Evolutionary conservation across 2,329 filamentous ascomycete genomes (phyloP).

Genomic region (Diaporthe sp.): DNA sequence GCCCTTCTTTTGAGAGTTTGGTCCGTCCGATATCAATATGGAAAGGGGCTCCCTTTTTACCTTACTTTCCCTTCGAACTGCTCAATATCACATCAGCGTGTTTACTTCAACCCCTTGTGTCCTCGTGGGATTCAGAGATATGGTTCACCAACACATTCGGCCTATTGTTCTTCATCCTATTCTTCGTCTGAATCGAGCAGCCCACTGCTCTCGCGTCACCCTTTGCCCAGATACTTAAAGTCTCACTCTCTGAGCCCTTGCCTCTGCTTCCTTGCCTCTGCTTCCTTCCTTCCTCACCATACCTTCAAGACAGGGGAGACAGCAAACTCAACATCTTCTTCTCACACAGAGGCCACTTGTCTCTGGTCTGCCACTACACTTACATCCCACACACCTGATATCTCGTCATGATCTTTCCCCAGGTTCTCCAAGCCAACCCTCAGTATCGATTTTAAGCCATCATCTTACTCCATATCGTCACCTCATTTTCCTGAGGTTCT

Average conservation of each 20-base stretch:
- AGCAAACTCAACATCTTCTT: neutral
- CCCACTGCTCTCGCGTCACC: conserved; percentile 14
- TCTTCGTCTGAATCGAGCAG: conserved; percentile 1
- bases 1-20: neutral
- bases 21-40: neutral
- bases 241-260: neutral
- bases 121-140: neutral
- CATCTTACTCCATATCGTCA: neutral
- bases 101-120: neutral
- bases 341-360: neutral
- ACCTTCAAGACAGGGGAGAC: neutral
- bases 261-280: conserved; percentile 21
- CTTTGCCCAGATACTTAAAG: neutral
- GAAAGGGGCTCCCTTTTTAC: neutral
- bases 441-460: neutral
- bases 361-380: neutral
- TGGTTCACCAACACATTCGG: neutral
- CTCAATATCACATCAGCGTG: neutral
- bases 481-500: neutral
- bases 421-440: neutral
- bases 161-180: conserved; percentile 26
- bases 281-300: conserved; percentile 23
- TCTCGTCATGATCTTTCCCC: neutral
- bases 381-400: neutral
- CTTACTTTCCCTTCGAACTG: neutral